Percentiles rank a stretch among this genome's conserved stretches.
Evolutionary conservation across 73 alveolate genomes (phyloP).

Genomic region (Paramecium sonneborni): DNA sequence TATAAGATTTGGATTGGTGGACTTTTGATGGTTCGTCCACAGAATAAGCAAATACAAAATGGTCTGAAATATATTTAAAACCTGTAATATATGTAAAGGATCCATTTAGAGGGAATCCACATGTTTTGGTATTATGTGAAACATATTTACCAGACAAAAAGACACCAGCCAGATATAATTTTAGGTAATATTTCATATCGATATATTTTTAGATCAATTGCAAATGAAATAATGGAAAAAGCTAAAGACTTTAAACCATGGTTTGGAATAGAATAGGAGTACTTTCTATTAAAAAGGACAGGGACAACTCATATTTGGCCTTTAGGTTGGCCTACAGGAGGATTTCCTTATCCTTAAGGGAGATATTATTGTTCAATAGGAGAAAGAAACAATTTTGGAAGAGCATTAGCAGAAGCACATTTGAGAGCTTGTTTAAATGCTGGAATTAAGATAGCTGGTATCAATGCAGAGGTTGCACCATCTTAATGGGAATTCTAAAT

Average conservation of each 20-base stretch:
- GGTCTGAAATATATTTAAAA: constrained; percentile 85
- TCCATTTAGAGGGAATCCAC: constrained; percentile 87
- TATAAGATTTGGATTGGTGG: constrained; percentile 86
- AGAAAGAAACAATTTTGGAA: constrained; percentile 79
- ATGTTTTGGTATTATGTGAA: constrained; percentile 83
- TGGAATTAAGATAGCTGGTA: constrained; percentile 87
- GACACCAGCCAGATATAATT: constrained; percentile 87
- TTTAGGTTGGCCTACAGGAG: constrained; percentile 84
- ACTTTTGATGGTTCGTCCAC: constrained; percentile 92
- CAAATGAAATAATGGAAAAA: constrained; percentile 69
- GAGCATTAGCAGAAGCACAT: constrained; percentile 88
- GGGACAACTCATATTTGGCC: constrained; percentile 74
- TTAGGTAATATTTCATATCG: constrained; percentile 22
- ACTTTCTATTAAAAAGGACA: constrained; percentile 78
- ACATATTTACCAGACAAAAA: constrained; percentile 81
- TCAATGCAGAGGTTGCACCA: constrained; percentile 94
- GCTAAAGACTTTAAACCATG: constrained; percentile 80
- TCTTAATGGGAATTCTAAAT: constrained; percentile 94
- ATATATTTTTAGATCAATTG: background rate
- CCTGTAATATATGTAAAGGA: constrained; percentile 87
- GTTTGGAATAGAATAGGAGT: constrained; percentile 96
- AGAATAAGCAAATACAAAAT: constrained; percentile 83
- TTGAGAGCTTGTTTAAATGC: constrained; percentile 87
- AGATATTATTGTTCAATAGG: constrained; percentile 94
- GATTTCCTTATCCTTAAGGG: constrained; percentile 91